Base-by-base conservation (phyloP, 257 asterid species). In the Anisodus tanguticus region DNA sequence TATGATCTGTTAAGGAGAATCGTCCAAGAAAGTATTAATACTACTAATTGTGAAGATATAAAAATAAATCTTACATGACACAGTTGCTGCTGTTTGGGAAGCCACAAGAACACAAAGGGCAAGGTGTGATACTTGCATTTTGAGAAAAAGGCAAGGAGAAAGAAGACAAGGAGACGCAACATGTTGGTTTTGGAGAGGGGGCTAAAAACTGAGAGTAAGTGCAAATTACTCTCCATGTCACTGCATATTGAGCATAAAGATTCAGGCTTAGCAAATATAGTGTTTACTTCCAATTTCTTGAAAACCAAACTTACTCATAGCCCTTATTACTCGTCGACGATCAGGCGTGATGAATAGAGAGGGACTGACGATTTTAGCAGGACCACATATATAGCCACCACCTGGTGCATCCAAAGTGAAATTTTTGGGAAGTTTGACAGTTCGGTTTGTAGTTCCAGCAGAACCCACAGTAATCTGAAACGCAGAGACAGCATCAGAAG, bases 161-260 rank as follows among this genome's bases (percentile, higher is more conserved):
- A 57, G 97, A 87, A 5, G 97, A 92, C 87, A 92, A 89, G 69
- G 97, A 93, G 57, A 93, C 96, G 31, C 97, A 92, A 43, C 97
- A 93, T 16, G 88, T 91, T 1, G 97, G 92, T 77, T 85, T 57
- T 87, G 84, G 91, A 6, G 93, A 85, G 9, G 93, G 84, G 9
- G 90, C 89, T 62, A 91, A 78, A 10, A 90, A 86, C 85, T 91
- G 96, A 7, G 97, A 91, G 63, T 93, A 90, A n/a, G 95, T 92
- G 87, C 95, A 93, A 0, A 93, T 93, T 86, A 93, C 92, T 54
- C 90, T 93, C 97, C 97, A 93, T 47, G 97, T 92, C 97, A 93
- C 95, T 93, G 94, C 88, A 87, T 2, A 6, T 58, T 2, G 26
- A 58, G 10, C 64, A 17, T 15, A 58, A 17, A 58, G 6, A 58